Evolutionary conservation across 202 grass and related monocot genomes (phyloP).

Genomic region (Brachypodium distachyon): DNA sequence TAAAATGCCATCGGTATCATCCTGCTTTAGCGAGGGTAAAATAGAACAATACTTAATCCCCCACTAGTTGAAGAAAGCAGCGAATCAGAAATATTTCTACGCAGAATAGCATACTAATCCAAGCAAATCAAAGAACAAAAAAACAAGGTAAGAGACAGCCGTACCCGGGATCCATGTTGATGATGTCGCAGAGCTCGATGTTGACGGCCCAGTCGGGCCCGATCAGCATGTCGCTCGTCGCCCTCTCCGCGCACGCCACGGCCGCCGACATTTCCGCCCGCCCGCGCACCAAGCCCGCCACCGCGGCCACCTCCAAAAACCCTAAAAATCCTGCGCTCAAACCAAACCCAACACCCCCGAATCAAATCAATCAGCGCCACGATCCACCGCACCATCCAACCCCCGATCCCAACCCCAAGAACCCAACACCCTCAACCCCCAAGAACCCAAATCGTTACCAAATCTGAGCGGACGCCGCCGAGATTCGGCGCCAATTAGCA

Average conservation of each 20-base stretch:
- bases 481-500: slow-evolving; percentile 22
- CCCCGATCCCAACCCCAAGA: background rate
- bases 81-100: background rate
- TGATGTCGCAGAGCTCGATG: slow-evolving; percentile 98
- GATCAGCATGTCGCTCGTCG: slow-evolving; percentile 85
- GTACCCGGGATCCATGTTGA: slow-evolving; percentile 90
- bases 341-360: background rate
- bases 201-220: slow-evolving; percentile 95
- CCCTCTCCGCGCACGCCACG: slow-evolving; percentile 68
- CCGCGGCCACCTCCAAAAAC: background rate
- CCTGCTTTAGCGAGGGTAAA: too few species aligned
- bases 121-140: background rate
- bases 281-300: background rate
- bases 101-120: background rate
- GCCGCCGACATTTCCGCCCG: slow-evolving; percentile 46
- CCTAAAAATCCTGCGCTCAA: slow-evolving; percentile 35
- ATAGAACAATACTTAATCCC: background rate
- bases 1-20: background rate
- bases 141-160: background rate
- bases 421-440: background rate
- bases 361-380: slow-evolving; percentile 25
- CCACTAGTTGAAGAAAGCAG: background rate
- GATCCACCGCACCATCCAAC: background rate
- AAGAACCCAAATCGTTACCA: background rate
- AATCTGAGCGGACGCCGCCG: slow-evolving; percentile 17